Evolutionary conservation across 2,329 filamentous ascomycete genomes (phyloP), one percentile per base, ranked within the genome.

Genomic region (Emericellopsis atlantica): DNA sequence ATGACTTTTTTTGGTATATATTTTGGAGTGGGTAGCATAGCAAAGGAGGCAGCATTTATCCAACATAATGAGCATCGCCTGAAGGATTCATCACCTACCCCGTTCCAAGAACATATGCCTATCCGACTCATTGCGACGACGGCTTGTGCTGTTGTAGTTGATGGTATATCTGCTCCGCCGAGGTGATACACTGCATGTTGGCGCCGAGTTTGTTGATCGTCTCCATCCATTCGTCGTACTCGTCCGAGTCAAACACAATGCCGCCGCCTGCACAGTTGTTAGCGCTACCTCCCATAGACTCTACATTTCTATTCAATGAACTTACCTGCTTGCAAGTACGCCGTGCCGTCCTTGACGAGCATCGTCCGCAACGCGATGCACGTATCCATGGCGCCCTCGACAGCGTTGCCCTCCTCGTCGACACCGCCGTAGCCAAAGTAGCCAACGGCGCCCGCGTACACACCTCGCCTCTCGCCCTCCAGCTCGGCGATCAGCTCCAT

Each of bases 401-500:
- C 67, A 42, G 76, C 68, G 39, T 68, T 40, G 0, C 81, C 83
- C 34, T 80, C 70, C 7, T 67, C 63, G 38, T 81, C 76, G 36
- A 90, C 74, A 40, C 74, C 76, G 45, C 79, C 78, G 55, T 94
- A 96, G 9, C 90, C 90, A 61, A 95, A 98, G 65, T 95, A 98
- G 2, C 92, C 92, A 0, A 95, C 90, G 1, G 92, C 92, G 23
- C 92, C 92, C 8, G 92, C 92, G 56, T 98, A 98, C 32, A 96
- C 79, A 33, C 92, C 90, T 41, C 92, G 74, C 70, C 95, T 95
- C 72, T 98, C 92, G 48, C 75, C 69, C 65, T 98, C 92, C 37
- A 96, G 67, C 65, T 96, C 90, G 37, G 85, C 88, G 53, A 98
- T 98, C 46, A 98, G 70, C 64, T 95, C 85, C 92, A 98, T 98